These are phyloP conservation scores for Bimuria novae-zelandiae DNA, from an alignment of 2,329 filamentous ascomycete genomes.

Conservation along the genomic window DNA sequence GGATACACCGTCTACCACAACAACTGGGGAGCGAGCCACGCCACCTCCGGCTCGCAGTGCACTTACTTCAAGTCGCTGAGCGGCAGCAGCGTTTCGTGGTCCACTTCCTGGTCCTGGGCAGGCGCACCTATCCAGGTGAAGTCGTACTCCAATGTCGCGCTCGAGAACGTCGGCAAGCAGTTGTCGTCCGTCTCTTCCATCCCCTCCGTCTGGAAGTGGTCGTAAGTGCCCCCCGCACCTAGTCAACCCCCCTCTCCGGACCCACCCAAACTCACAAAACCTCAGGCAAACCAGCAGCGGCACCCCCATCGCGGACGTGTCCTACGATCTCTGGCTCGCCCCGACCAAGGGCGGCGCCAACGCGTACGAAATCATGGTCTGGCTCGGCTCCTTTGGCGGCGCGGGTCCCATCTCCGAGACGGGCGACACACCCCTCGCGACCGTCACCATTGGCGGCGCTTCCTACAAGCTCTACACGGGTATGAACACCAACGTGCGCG, in stretches of 20 bases:
- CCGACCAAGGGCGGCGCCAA: constrained; percentile 51
- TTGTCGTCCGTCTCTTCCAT: constrained; percentile 49
- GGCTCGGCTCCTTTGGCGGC: constrained; percentile 62
- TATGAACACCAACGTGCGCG: constrained; percentile 62
- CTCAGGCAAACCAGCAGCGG: constrained; percentile 42
- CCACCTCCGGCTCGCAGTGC: constrained; percentile 53
- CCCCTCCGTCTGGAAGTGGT: constrained; percentile 46
- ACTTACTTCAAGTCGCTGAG: constrained; percentile 48
- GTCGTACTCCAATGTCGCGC: constrained; percentile 51
- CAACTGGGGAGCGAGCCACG: constrained; percentile 50
- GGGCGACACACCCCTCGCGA: constrained; percentile 57
- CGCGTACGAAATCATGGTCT: constrained; percentile 71
- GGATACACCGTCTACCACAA: constrained; percentile 25
- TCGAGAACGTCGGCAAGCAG: constrained; percentile 38
- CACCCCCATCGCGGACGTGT: constrained; percentile 60
- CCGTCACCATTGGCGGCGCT: constrained; percentile 57
- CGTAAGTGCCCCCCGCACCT: no score
- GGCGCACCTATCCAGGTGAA: constrained; percentile 48
- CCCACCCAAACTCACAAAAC: not conserved
- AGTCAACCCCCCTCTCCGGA: no score
- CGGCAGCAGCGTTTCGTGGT: constrained; percentile 49
- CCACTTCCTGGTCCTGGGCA: constrained; percentile 51
- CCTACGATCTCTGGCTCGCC: constrained; percentile 66
- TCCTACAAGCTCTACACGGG: constrained; percentile 65
- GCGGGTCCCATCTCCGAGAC: constrained; percentile 64